phyloP scores from a whole-genome alignment of 345 rosid genomes.

The Pistacia integerrima region DNA sequence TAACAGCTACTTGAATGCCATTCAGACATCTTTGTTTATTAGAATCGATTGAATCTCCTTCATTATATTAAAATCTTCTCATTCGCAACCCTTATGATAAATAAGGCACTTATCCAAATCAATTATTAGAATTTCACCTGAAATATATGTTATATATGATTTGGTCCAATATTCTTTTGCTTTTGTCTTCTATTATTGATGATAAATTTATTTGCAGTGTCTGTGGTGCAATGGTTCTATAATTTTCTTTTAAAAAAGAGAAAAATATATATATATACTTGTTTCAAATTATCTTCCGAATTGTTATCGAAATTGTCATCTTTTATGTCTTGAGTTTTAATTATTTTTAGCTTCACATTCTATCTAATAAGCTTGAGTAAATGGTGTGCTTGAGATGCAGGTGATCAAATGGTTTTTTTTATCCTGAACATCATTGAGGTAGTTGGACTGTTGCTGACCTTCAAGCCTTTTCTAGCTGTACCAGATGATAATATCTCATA shows the following conservation, averaged over 20 bases:
- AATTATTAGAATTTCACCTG: background rate
- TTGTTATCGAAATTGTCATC: background rate
- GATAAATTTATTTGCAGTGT: background rate
- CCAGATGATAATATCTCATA: slow-evolving; percentile 10
- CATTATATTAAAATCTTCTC: too few relatives aligned
- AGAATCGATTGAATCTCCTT: background rate
- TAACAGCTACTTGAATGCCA: background rate
- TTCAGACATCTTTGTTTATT: background rate
- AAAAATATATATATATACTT: too few relatives aligned
- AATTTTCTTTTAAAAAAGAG: too few relatives aligned
- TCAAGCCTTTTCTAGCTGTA: slow-evolving; percentile 48
- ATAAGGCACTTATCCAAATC: background rate
- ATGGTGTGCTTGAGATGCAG: slow-evolving; percentile 26
- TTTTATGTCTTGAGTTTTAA: too few relatives aligned
- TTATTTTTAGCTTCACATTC: background rate
- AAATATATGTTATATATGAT: background rate
- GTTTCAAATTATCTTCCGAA: background rate
- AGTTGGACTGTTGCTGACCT: slow-evolving; percentile 48
- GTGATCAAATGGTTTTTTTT: slow-evolving; percentile 50
- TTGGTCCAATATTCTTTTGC: background rate
- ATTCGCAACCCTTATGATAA: background rate
- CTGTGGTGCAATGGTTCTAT: background rate
- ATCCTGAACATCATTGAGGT: slow-evolving; percentile 43
- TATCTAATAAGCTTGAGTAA: background rate
- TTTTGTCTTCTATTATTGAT: background rate